phyloP scores from a whole-genome alignment of 2,329 filamentous ascomycete genomes.

The Phaeosphaeriaceae sp. region DNA sequence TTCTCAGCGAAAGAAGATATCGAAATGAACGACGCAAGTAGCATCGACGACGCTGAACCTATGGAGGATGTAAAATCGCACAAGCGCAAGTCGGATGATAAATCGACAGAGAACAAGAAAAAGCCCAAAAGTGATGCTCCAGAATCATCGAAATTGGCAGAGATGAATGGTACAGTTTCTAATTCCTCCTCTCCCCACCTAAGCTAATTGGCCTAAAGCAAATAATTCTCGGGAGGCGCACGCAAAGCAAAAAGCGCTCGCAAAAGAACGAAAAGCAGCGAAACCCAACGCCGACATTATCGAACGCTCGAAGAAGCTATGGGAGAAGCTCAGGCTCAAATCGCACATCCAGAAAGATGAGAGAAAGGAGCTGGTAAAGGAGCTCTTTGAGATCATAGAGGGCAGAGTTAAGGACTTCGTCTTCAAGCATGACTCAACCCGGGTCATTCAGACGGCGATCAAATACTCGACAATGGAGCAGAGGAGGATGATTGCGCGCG shows the following conservation, averaged over 20 bases:
- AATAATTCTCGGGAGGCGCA: constrained; percentile 85
- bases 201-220: constrained; percentile 52
- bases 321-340: constrained; percentile 91
- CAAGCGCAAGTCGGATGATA: constrained; percentile 26
- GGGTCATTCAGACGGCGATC: constrained; percentile 93
- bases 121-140: constrained; percentile 25
- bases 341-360: constrained; percentile 92
- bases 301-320: constrained; percentile 90
- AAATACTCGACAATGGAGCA: constrained; percentile 91
- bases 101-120: constrained; percentile 32
- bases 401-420: constrained; percentile 94
- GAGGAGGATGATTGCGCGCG: constrained; percentile 82
- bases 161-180: constrained; percentile 33
- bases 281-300: constrained; percentile 94
- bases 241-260: constrained; percentile 87
- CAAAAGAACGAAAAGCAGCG: constrained; percentile 85
- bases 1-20: constrained; percentile 40
- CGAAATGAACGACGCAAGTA: constrained; percentile 28
- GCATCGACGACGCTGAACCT: constrained; percentile 20
- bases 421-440: constrained; percentile 97
- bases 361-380: constrained; percentile 80
- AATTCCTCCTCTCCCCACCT: not conserved
- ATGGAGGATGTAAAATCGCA: constrained; percentile 18
- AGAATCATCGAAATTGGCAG: constrained; percentile 29
- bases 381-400: constrained; percentile 90